Percentiles rank a stretch among this genome's conserved stretches.
Evolutionary conservation across 2,329 filamentous ascomycete species (phyloP).

Genomic region (Diplodia scrobiculata): DNA sequence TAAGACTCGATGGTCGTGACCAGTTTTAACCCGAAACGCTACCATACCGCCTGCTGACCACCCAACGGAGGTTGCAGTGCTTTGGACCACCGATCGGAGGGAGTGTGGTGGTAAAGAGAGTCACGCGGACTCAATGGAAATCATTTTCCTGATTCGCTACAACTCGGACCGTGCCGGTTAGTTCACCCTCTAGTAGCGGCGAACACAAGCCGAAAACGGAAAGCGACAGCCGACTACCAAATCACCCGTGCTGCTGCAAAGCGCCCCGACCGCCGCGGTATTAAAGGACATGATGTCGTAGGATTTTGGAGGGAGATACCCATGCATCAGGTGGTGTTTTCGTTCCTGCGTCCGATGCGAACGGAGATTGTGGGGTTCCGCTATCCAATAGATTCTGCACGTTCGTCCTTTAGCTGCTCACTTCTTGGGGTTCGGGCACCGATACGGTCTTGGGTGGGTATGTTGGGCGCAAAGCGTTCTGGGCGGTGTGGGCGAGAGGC

Average conservation of each 20-base stretch:
- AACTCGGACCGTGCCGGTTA: constrained; percentile 8
- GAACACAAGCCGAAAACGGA: neutral
- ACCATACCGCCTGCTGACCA: constrained; percentile 1
- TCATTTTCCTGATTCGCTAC: neutral
- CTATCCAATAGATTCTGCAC: neutral
- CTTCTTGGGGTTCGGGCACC: neutral
- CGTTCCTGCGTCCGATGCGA: neutral
- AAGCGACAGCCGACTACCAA: neutral
- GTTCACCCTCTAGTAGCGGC: neutral
- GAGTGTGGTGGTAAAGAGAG: neutral
- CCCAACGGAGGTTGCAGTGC: neutral
- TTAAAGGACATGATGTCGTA: neutral
- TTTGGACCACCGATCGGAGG: neutral
- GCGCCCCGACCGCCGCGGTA: neutral
- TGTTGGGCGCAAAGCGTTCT: neutral
- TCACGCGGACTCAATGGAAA: neutral
- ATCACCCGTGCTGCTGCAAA: neutral
- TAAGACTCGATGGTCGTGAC: neutral
- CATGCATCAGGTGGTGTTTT: neutral
- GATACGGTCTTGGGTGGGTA: neutral
- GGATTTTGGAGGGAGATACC: neutral
- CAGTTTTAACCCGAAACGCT: neutral
- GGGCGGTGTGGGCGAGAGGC: neutral
- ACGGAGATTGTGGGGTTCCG: neutral
- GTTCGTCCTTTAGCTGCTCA: neutral